phyloP scores from a whole-genome alignment of 2,329 filamentous ascomycete genomes.

The Coleophoma cylindrospora region DNA sequence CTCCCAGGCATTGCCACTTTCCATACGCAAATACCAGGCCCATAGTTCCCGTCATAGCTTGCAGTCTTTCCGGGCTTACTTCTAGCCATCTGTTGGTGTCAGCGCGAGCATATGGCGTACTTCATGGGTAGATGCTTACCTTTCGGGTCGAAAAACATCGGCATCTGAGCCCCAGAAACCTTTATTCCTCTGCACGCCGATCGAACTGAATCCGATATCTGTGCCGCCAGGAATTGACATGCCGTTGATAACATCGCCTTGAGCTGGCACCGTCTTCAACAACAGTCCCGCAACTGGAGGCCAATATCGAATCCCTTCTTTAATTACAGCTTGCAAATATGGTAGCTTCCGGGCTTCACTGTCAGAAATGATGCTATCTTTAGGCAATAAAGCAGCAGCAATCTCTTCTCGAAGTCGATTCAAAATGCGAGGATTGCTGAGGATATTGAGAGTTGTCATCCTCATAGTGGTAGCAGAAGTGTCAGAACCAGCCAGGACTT shows the following conservation, averaged over 20 bases:
- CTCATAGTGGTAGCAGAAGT: conserved; percentile 49
- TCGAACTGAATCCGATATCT: conserved; percentile 16
- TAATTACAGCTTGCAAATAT: conserved; percentile 44
- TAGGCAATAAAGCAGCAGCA: not conserved
- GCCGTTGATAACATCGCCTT: conserved; percentile 11
- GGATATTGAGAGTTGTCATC: conserved; percentile 5
- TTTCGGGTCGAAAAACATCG: conserved; percentile 39
- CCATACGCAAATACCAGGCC: conserved; percentile 36
- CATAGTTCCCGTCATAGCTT: conserved; percentile 30
- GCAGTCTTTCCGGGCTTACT: conserved; percentile 22
- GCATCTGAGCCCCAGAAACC: conserved; percentile 31
- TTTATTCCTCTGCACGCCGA: conserved; percentile 28
- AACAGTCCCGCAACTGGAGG: conserved; percentile 32
- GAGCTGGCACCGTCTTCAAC: conserved; percentile 8
- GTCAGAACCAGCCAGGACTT: conserved; percentile 48
- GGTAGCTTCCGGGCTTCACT: conserved; percentile 33
- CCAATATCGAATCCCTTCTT: conserved; percentile 41
- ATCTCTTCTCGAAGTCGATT: conserved; percentile 6
- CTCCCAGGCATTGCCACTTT: conserved; percentile 38
- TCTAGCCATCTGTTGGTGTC: conserved; percentile 36
- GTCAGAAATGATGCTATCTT: conserved; percentile 17
- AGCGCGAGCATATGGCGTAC: not conserved
- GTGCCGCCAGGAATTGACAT: conserved; percentile 12
- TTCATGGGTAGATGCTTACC: conserved; percentile 19
- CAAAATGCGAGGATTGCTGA: conserved; percentile 4